phyloP scores from a whole-genome alignment of 2,329 filamentous ascomycete species.

The Helminthosporium solani region DNA sequence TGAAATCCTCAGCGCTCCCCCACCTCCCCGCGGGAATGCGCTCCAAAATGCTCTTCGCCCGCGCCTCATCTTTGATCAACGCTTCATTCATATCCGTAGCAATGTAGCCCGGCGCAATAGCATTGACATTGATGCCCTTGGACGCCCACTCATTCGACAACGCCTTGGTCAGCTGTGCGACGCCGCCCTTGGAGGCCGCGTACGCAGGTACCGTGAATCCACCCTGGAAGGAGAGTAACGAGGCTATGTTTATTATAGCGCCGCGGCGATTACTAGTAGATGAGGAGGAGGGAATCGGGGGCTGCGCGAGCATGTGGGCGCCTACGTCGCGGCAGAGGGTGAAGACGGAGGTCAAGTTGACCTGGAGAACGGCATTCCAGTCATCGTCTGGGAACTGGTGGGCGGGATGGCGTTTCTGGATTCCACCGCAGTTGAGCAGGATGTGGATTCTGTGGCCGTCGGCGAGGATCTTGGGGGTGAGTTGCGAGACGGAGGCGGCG shows the following conservation, averaged over 20 bases:
- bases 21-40: slow-evolving; percentile 83
- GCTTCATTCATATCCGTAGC: slow-evolving; percentile 93
- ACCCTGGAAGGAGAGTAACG: slow-evolving; percentile 79
- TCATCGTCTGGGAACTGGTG: slow-evolving; percentile 74
- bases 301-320: slow-evolving; percentile 70
- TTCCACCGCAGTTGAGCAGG: slow-evolving; percentile 82
- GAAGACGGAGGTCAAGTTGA: slow-evolving; percentile 84
- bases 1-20: slow-evolving; percentile 84
- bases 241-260: slow-evolving; percentile 81
- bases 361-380: slow-evolving; percentile 80
- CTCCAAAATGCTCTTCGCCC: slow-evolving; percentile 71
- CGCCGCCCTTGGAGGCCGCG: slow-evolving; percentile 79
- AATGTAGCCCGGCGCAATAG: slow-evolving; percentile 86
- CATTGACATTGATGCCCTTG: slow-evolving; percentile 82
- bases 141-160: slow-evolving; percentile 82
- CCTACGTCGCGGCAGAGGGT: slow-evolving; percentile 74
- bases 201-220: slow-evolving; percentile 88
- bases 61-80: slow-evolving; percentile 68
- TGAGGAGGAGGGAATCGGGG: slow-evolving; percentile 44
- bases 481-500: slow-evolving; percentile 57
- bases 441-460: slow-evolving; percentile 69
- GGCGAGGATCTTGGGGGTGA: slow-evolving; percentile 62
- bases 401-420: slow-evolving; percentile 75
- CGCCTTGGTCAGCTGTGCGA: slow-evolving; percentile 81
- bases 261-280: slow-evolving; percentile 63